A percentile compares a stretch with the other conserved stretches of the same genome.
Conservation (phyloP, 202 grass and related monocot species). For the Panicum virgatum region DNA sequence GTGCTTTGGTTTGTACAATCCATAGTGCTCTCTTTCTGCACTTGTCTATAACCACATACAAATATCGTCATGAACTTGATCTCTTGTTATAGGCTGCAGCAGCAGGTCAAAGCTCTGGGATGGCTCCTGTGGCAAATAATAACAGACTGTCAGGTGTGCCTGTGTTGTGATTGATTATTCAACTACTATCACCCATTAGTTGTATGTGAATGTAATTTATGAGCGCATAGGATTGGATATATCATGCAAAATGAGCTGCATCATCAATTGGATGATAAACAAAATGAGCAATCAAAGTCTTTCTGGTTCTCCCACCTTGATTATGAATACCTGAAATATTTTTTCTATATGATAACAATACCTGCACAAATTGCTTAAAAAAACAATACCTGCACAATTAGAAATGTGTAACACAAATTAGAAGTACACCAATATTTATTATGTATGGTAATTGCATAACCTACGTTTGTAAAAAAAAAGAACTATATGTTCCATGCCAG, state of each 20-base stretch:
- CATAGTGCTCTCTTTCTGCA: not conserved
- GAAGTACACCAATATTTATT: not conserved
- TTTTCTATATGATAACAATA: not conserved
- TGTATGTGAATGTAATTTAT: not conserved
- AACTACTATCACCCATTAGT: not conserved
- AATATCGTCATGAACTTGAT: slow-evolving; percentile 21
- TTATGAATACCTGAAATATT: not conserved
- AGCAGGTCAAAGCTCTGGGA: slow-evolving; percentile 63
- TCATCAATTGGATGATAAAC: not conserved
- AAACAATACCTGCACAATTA: not conserved
- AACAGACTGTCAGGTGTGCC: slow-evolving; percentile 59
- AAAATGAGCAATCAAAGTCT: not conserved
- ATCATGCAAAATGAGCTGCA: slow-evolving; percentile 27
- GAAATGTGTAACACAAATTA: not conserved
- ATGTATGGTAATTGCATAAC: not conserved
- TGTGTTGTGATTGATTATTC: slow-evolving; percentile 28
- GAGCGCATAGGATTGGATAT: not conserved
- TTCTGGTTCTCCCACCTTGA: not conserved
- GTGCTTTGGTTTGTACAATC: slow-evolving; percentile 57
- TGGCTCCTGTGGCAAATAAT: slow-evolving; percentile 52
- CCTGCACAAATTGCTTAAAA: not conserved
- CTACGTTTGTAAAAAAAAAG: not conserved
- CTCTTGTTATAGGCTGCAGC: slow-evolving; percentile 43
- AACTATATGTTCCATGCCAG: not conserved
- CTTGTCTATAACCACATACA: not conserved